Evolutionary conservation across 768 basidiomycete species (phyloP).

Genomic region (Pluteus cervinus): DNA sequence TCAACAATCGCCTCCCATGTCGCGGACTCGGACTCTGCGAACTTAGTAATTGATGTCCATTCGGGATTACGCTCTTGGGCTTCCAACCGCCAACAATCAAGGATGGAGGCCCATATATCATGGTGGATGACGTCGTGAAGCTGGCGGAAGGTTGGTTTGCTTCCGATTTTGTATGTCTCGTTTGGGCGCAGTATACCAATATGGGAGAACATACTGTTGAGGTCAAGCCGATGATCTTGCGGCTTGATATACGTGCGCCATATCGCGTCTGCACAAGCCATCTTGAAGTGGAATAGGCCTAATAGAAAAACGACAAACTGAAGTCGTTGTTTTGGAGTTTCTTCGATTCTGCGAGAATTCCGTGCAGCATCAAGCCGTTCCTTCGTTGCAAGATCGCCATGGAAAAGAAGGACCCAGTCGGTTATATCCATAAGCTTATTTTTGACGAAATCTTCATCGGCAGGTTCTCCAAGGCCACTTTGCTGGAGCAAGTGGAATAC

Average conservation of each 20-base stretch:
- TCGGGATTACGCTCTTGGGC: constrained; percentile 3
- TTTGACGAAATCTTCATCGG: constrained; percentile 1
- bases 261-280: constrained; percentile 26
- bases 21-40: constrained; percentile 21
- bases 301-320: constrained; percentile 26
- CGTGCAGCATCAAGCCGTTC: constrained; percentile 17
- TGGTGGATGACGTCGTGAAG: constrained; percentile 32
- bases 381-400: constrained; percentile 22
- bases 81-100: constrained; percentile 25
- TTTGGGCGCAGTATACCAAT: constrained; percentile 18
- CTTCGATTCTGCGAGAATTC: constrained; percentile 17
- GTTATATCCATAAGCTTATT: constrained; percentile 8
- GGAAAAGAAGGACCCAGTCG: constrained; percentile 14
- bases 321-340: constrained; percentile 18
- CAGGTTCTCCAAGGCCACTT: not conserved
- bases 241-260: constrained; percentile 19
- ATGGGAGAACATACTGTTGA: constrained; percentile 15
- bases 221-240: constrained; percentile 7
- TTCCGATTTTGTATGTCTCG: constrained; percentile 23
- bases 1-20: constrained; percentile 13
- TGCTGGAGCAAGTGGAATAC: constrained; percentile 4
- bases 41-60: constrained; percentile 18
- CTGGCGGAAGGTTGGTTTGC: constrained; percentile 26
- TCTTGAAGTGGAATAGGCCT: constrained; percentile 27
- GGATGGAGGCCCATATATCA: constrained; percentile 14